Percentiles rank a stretch among this genome's conserved stretches.
phyloP scores from a whole-genome alignment of 2,329 filamentous ascomycete species.

The Cladophialophora chaetospira region DNA sequence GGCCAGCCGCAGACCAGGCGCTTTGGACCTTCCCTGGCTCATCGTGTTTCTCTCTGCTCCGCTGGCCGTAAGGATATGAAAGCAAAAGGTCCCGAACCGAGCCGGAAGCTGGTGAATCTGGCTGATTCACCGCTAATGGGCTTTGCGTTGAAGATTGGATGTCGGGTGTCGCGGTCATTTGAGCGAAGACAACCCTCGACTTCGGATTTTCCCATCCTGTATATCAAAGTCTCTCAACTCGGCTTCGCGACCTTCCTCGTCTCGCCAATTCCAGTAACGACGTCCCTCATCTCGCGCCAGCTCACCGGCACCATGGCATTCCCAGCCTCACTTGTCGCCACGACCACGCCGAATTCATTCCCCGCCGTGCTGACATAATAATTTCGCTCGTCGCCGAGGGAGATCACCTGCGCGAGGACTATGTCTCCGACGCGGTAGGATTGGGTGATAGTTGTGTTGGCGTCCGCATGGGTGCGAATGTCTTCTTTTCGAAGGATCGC shows the following conservation, averaged over 20 bases:
- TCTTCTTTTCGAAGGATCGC: constrained; percentile 86
- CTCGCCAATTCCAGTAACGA: constrained; percentile 74
- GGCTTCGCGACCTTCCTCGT: constrained; percentile 91
- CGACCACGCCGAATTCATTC: constrained; percentile 82
- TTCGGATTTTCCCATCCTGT: too few species aligned
- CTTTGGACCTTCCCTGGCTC: too few species aligned
- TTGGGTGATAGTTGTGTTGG: constrained; percentile 91
- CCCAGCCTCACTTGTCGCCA: constrained; percentile 88
- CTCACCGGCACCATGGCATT: constrained; percentile 90
- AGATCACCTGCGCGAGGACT: constrained; percentile 84
- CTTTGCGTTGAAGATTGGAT: background rate
- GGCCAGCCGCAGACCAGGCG: too few species aligned
- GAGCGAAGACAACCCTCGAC: too few species aligned
- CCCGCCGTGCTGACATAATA: constrained; percentile 93
- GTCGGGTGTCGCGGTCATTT: too few species aligned
- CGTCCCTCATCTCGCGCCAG: constrained; percentile 93
- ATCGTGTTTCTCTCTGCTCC: too few species aligned
- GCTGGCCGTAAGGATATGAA: too few species aligned
- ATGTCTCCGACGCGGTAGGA: constrained; percentile 92
- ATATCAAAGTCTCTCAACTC: constrained; percentile 39
- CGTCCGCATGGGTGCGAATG: constrained; percentile 94
- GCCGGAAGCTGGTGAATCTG: too few species aligned
- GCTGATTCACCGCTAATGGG: too few species aligned
- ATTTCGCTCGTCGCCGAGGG: constrained; percentile 86
- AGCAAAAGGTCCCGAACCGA: too few species aligned